phyloP scores from a whole-genome alignment of 116 monocot genomes.

The Posidonia oceanica region DNA sequence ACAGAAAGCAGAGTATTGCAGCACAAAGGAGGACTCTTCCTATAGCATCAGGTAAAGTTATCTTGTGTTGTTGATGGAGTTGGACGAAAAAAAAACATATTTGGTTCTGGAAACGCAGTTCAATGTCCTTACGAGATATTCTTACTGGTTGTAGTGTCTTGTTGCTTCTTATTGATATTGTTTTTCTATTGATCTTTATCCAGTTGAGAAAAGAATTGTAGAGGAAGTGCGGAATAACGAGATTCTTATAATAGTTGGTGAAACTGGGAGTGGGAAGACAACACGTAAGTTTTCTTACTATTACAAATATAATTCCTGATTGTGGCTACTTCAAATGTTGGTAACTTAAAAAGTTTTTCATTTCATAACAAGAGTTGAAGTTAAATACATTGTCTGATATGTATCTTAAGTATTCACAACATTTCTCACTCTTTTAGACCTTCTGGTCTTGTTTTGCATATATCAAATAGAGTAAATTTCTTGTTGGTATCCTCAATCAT shows the following conservation, averaged over 20 bases:
- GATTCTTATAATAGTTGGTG: conserved; percentile 77
- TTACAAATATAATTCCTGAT: neutral
- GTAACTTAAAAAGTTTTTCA: neutral
- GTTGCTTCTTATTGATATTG: neutral
- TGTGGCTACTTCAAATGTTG: neutral
- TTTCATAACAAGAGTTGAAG: neutral
- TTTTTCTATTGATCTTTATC: neutral
- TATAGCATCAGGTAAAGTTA: conserved; percentile 56
- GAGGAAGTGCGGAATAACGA: conserved; percentile 81
- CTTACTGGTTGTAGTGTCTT: neutral
- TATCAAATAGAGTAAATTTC: neutral
- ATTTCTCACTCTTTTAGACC: no score
- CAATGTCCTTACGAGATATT: no score
- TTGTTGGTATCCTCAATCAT: no score
- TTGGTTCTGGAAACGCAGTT: no score
- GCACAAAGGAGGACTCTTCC: conserved; percentile 21
- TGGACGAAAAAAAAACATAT: no score
- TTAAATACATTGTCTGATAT: neutral
- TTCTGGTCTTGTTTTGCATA: no score
- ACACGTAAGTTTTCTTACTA: conserved; percentile 51
- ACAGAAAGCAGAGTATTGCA: conserved; percentile 42
- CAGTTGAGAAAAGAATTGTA: conserved; percentile 60
- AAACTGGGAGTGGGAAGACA: conserved; percentile 98
- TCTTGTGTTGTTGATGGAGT: neutral
- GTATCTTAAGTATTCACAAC: no score